Evolutionary conservation across 2,329 filamentous ascomycete species (phyloP).

Genomic region (Cladophialophora bantiana): DNA sequence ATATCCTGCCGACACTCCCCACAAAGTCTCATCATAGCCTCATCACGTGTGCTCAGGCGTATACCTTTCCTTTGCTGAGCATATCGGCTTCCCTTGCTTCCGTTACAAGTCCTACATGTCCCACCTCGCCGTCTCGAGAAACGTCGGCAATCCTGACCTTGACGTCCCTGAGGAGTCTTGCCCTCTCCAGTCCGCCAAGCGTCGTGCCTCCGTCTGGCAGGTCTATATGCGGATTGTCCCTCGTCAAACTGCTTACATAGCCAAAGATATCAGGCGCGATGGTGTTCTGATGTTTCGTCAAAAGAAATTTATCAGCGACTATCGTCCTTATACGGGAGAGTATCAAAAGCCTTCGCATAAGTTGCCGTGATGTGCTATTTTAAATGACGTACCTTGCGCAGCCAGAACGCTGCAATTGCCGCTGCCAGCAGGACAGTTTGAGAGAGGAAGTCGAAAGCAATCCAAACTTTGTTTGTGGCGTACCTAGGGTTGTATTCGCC

Average conservation of each 20-base stretch:
- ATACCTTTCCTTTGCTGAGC: not conserved
- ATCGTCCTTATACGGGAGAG: not conserved
- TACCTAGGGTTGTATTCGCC: constrained; percentile 16
- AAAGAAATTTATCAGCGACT: not conserved
- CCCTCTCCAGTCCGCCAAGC: constrained; percentile 37
- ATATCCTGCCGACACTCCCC: not conserved
- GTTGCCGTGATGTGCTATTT: too few species aligned
- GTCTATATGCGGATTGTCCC: constrained; percentile 40
- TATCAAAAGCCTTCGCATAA: too few species aligned
- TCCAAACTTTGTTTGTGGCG: constrained; percentile 16
- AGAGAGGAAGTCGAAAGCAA: constrained; percentile 21
- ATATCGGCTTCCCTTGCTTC: not conserved
- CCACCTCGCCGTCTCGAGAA: constrained; percentile 27
- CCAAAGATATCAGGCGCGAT: constrained; percentile 21
- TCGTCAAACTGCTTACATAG: constrained; percentile 38
- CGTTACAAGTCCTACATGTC: constrained; percentile 32
- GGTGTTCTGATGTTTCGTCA: not conserved
- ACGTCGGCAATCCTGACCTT: constrained; percentile 40
- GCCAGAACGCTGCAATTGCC: constrained; percentile 15
- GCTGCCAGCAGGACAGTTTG: constrained; percentile 19
- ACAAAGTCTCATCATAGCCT: not conserved
- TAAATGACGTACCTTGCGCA: constrained; percentile 9
- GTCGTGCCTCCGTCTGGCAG: constrained; percentile 37
- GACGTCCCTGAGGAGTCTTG: constrained; percentile 36
- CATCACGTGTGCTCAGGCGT: not conserved